These are phyloP conservation scores for Anisodus acutangulus DNA, from an alignment of 257 asterid species.

Conservation along the genomic window DNA sequence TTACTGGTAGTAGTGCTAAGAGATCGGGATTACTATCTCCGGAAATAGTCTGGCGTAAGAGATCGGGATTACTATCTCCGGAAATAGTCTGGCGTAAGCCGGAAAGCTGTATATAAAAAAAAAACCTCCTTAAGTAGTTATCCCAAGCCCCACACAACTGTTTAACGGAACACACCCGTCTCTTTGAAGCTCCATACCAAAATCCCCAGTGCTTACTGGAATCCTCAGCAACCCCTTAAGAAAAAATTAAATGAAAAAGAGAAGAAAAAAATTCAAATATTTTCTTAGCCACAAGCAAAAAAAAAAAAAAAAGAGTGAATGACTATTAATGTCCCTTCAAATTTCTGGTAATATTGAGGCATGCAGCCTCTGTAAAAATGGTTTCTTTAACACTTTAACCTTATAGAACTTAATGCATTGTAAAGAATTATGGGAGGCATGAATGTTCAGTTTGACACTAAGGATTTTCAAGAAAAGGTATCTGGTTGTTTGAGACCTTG, in stretches of 20 bases:
- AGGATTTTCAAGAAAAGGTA: slow-evolving; percentile 51
- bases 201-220: not conserved
- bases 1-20: too few species aligned
- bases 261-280: not conserved
- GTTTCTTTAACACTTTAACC: not conserved
- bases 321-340: not conserved
- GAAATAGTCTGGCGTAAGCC: too few species aligned
- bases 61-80: too few species aligned
- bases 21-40: too few species aligned
- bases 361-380: not conserved
- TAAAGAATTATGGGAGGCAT: slow-evolving; percentile 23
- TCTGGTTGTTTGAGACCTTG: slow-evolving; percentile 65
- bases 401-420: not conserved
- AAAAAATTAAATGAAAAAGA: not conserved
- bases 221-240: not conserved
- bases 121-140: too few species aligned
- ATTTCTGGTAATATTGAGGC: too few species aligned
- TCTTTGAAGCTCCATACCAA: too few species aligned
- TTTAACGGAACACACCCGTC: too few species aligned
- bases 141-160: too few species aligned
- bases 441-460: slow-evolving; percentile 52
- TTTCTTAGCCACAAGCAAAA: slow-evolving; percentile 23
- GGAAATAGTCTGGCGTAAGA: too few species aligned
- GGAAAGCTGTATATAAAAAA: too few species aligned
- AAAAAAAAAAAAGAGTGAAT: not conserved